Conservation (phyloP, 108 stramenopile genomes). For the Skeletonema tropicum region DNA sequence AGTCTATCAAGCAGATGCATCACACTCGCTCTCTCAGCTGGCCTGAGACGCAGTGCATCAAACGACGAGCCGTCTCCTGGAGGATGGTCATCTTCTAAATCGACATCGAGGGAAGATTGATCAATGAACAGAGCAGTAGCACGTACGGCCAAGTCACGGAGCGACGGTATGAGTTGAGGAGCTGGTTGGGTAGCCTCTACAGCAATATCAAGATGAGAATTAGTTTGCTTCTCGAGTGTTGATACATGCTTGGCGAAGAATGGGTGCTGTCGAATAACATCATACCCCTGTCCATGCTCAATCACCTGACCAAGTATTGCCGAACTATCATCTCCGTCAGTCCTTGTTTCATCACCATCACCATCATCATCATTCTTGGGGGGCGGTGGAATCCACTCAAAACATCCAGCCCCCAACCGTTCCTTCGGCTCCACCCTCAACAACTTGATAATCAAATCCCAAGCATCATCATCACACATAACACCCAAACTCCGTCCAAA, state of each 20-base stretch:
- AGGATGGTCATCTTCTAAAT: conserved; percentile 71
- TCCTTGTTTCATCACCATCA: conserved; percentile 6
- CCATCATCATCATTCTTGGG: conserved; percentile 11
- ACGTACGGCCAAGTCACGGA: conserved; percentile 79
- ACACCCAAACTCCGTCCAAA: conserved; percentile 57
- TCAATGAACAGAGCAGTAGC: conserved; percentile 72
- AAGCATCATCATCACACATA: conserved; percentile 80
- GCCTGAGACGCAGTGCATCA: conserved; percentile 67
- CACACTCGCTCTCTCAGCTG: conserved; percentile 60
- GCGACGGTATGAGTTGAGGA: conserved; percentile 73
- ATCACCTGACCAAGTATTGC: conserved; percentile 25
- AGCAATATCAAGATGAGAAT: conserved; percentile 31
- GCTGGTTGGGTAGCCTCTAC: conserved; percentile 42
- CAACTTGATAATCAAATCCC: conserved; percentile 74
- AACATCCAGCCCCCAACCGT: conserved; percentile 78
- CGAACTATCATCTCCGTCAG: conserved; percentile 9
- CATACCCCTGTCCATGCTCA: conserved; percentile 43
- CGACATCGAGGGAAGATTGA: conserved; percentile 63
- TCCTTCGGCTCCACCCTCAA: conserved; percentile 65
- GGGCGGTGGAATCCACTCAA: conserved; percentile 48
- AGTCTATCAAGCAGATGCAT: conserved; percentile 80
- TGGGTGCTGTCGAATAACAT: conserved; percentile 57
- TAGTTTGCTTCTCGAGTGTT: conserved; percentile 9
- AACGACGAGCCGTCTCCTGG: conserved; percentile 75
- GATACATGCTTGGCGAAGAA: conserved; percentile 47